Conservation (phyloP, 768 basidiomycete species). For the Phylloporus rhodoxanthus region DNA sequence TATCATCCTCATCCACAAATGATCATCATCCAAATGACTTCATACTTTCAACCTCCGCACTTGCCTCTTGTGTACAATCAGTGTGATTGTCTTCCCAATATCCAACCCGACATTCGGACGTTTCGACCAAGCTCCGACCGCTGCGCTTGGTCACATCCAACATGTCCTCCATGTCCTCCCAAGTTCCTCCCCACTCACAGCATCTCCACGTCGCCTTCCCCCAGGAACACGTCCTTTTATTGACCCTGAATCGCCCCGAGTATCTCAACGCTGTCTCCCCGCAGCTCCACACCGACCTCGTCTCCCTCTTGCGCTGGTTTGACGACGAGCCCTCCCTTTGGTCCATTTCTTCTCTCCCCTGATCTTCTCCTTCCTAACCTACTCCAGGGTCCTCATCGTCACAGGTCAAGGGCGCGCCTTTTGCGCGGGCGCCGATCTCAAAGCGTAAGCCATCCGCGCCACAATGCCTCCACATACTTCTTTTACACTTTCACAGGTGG, state of each 20-base stretch:
- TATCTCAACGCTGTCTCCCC: constrained; percentile 71
- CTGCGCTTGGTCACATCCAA: not conserved
- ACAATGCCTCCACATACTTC: not conserved
- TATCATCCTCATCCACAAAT: constrained; percentile 11
- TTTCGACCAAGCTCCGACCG: constrained; percentile 16
- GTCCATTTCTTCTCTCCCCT: constrained; percentile 34
- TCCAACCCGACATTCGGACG: constrained; percentile 20
- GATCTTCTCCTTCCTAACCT: not conserved
- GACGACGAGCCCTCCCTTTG: constrained; percentile 67
- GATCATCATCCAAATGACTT: constrained; percentile 19
- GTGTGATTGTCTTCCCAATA: constrained; percentile 16
- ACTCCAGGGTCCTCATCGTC: constrained; percentile 60
- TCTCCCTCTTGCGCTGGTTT: constrained; percentile 60
- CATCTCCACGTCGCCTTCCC: constrained; percentile 40
- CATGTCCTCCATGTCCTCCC: constrained; percentile 2
- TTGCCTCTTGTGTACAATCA: not conserved
- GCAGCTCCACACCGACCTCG: constrained; percentile 49
- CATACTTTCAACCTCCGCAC: constrained; percentile 20
- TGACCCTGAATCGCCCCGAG: constrained; percentile 64
- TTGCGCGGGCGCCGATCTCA: constrained; percentile 77
- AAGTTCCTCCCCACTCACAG: constrained; percentile 29
- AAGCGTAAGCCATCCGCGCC: constrained; percentile 45
- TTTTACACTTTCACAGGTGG: constrained; percentile 44
- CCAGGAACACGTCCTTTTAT: constrained; percentile 44
- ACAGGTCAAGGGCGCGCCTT: constrained; percentile 71